Conservation (phyloP, 805 yeast genomes). For the Hanseniaspora pseudoguilliermondii region DNA sequence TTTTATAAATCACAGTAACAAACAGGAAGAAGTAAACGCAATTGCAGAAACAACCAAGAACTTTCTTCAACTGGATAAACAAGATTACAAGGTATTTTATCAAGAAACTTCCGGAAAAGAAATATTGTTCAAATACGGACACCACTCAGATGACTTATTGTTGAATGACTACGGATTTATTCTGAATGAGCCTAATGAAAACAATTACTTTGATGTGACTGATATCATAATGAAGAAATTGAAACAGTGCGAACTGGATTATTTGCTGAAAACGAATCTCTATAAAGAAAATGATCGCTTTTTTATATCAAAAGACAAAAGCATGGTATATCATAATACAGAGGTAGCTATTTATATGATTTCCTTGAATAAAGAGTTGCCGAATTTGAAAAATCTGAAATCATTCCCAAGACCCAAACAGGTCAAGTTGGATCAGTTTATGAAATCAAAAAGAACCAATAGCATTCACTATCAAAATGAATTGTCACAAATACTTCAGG, state of each 20-base stretch:
- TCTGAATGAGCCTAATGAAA: constrained; percentile 36
- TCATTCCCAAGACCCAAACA: constrained; percentile 1
- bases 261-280: not conserved
- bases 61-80: not conserved
- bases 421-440: not conserved
- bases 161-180: constrained; percentile 81
- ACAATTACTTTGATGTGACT: constrained; percentile 62
- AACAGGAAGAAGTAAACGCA: constrained; percentile 36
- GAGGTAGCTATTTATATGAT: not conserved
- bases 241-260: not conserved
- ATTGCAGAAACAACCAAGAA: constrained; percentile 32
- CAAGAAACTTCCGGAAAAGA: constrained; percentile 31
- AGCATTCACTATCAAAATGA: not conserved
- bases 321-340: not conserved
- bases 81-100: not conserved
- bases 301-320: not conserved
- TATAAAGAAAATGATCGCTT: not conserved
- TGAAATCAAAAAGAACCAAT: not conserved
- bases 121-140: constrained; percentile 66
- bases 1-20: constrained; percentile 58
- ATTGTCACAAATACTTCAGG: not conserved
- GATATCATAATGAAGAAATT: not conserved
- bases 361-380: constrained; percentile 1
- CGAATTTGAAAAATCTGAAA: not conserved
- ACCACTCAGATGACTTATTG: constrained; percentile 74